Base-by-base conservation (phyloP, 257 asterid genomes). In the Ballota nigra region DNA sequence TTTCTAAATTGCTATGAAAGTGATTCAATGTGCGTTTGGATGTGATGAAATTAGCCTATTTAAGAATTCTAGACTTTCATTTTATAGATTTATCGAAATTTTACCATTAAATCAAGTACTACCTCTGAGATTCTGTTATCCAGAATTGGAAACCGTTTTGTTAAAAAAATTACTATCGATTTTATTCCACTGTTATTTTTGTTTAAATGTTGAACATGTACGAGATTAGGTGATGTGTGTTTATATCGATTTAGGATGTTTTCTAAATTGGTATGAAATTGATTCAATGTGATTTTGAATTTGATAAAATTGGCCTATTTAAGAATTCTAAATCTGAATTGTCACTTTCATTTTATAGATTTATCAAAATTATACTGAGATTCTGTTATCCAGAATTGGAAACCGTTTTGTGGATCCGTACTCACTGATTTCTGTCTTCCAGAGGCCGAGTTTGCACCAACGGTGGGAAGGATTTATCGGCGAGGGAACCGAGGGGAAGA, bases 401-500 rank as follows among this genome's bases (percentile, higher is more conserved):
- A 36, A 8, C 43, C 8, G 29, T 7, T 26, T 4, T 9, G 59
- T 70, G 58, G 12, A 55, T 65, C 58, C 29, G 3, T 10, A 73
- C 74, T 59, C 77, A 58, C 59, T 63, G 60, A 82, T 69, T 64
- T 33, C 9, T 1, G 3, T 51, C 0, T 29, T 67, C 2, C 68
- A 88, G 95, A 75, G 89, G 81, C 92, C 92, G 45, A 88, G 92
- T 62, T 79, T 88, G 70, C 95, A 88, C 78, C 86, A 84, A 43
- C 64, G 95, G 49, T 88, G 95, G 95, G 92, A 88, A 75, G 95
- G 95, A n/a, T 88, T 78, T 81, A 5, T 49, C 59, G 95, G 92
- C 49, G 95, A 88, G 73, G 65, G 86, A 12, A 26, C 66, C 8
- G 91, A 86, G 2, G 89, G 89, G 49, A 80, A 81, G 69, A 81